Evolutionary conservation across 176 grass and related monocot genomes (phyloP), one percentile per base, ranked within the genome.

Genomic region (Rhynchospora pubera): DNA sequence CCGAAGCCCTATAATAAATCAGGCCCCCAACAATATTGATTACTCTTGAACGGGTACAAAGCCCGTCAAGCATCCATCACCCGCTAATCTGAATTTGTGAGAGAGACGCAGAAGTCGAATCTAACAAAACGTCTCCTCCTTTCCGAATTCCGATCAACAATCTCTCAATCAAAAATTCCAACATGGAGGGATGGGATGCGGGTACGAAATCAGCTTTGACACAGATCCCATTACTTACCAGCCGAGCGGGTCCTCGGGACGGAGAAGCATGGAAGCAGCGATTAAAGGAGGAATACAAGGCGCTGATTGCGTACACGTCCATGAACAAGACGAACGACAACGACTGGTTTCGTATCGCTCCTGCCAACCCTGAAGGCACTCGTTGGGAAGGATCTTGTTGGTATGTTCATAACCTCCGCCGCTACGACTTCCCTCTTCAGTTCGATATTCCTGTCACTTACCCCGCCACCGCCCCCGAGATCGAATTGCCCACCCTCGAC

Each of bases 361-460:
- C 96, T 23, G 86, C 91, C 82, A 95, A 95, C 58, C 86, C 96
- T 13, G 92, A 99, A 55, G 96, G 95, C 62, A 93, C 95, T 50
- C 90, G 90, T 65, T 98, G 92, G 95, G 81, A 88, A 62, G 95
- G 96, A 1, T 87, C 91, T 76, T 99, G 92, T 82, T 99, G 96
- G 96, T 99, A 99, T 84, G 87, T 99, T 48, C 92, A 99, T 91
- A 99, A 99, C 86, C 96, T 99, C 76, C 92, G 92, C 74, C 96
- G 91, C 85, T 99, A 99, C 46, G 96, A 95, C 44, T 95, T 98
- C 46, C 90, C 82, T 9, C 91, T 98, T 76, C 96, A 98, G 84
- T 98, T 98, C 78, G 96, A 98, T 81, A 87, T 98, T 66, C 96
- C 96, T 43, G 87, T 98, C 52, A 87, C 92, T 30, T 98, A 98